Base-by-base conservation (phyloP, 2,329 filamentous ascomycete genomes). In the Lasiodiplodia sp. region DNA sequence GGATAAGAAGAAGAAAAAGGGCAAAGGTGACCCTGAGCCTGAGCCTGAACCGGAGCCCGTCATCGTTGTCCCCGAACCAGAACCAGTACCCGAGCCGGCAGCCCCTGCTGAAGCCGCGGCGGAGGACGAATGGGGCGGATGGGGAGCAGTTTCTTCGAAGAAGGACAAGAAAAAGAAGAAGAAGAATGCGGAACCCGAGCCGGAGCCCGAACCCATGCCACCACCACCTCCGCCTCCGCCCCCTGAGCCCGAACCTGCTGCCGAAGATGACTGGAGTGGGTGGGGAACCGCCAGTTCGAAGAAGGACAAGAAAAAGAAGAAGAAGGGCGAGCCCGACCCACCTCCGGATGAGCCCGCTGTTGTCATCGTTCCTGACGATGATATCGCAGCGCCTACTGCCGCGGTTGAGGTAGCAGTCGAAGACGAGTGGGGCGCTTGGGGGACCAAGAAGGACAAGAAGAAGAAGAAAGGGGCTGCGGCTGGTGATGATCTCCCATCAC, bases 161-260 rank as follows among this genome's bases (percentile, higher is more conserved):
- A 76, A 78, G 68, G 77, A 79, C 70, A 83, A 81, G 72, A 82
- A 80, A 60, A 79, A 82, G 28, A 86, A 86, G 76, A 82, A 81
- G 69, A 82, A 81, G 56, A 18, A 28, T 25, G 14, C 8, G 8
- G 66, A 68, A 10, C 66, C 57, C 4, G 51, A 23, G 1, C 53
- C 67, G 8, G 62, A 62, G 11, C 53, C 68, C 18, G 76, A 76
- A 40, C 73, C 74, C 14, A 66, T 23, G 70, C 74, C 38, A 71
- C 73, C 52, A 67, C 69, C 73, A 3, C 56, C 56, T 10, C 58
- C 58, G 12, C 58, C 58, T 49, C 67, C 72, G 25, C 71, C 72
- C 18, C 70, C 74, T 5, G 75, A 76, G 37, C 71, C 71, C 23
- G 69, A 71, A 18, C 71, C 73, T 12, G 69, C 68, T 14, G 38